Conservation (phyloP, 768 basidiomycete species). For the Holtermannia corniformis region DNA sequence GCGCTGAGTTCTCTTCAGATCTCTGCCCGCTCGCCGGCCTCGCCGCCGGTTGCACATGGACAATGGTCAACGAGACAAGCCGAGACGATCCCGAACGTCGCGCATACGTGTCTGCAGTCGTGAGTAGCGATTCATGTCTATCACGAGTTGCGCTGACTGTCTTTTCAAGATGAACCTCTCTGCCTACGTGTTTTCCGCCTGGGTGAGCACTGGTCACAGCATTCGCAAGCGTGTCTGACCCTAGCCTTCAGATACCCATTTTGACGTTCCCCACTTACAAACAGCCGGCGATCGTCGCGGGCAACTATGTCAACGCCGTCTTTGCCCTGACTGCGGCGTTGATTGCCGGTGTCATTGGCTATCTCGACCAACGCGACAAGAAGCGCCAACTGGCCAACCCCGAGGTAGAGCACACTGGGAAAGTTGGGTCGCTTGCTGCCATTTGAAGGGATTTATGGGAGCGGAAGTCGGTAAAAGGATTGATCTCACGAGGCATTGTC, state of each 20-base stretch:
- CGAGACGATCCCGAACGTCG: conserved; percentile 24
- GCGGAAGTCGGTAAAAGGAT: too few species aligned
- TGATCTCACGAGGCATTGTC: too few species aligned
- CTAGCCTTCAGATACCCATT: conserved; percentile 12
- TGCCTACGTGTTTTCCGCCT: conserved; percentile 19
- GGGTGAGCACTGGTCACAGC: conserved; percentile 3
- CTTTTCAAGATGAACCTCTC: too few species aligned
- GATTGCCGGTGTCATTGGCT: conserved; percentile 19
- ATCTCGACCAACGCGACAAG: conserved; percentile 4
- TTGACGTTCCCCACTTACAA: conserved; percentile 29
- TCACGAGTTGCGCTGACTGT: background rate
- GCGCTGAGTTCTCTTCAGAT: conserved; percentile 4
- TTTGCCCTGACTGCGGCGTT: conserved; percentile 15
- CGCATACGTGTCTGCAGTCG: conserved; percentile 24
- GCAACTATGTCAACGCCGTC: conserved; percentile 18
- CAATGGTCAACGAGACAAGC: conserved; percentile 20
- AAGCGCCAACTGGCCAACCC: background rate
- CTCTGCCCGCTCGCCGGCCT: conserved; percentile 13
- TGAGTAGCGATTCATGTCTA: conserved; percentile 4
- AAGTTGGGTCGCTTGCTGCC: too few species aligned
- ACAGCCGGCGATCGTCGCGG: conserved; percentile 21
- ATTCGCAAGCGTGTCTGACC: background rate
- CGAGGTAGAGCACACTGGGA: background rate
- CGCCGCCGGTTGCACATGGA: conserved; percentile 18
- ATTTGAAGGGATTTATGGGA: too few species aligned